A percentile compares a stretch with the other conserved stretches of the same genome.
Evolutionary conservation across 495 filamentous ascomycete genomes (phyloP).

Genomic region (Zalerion maritima): DNA sequence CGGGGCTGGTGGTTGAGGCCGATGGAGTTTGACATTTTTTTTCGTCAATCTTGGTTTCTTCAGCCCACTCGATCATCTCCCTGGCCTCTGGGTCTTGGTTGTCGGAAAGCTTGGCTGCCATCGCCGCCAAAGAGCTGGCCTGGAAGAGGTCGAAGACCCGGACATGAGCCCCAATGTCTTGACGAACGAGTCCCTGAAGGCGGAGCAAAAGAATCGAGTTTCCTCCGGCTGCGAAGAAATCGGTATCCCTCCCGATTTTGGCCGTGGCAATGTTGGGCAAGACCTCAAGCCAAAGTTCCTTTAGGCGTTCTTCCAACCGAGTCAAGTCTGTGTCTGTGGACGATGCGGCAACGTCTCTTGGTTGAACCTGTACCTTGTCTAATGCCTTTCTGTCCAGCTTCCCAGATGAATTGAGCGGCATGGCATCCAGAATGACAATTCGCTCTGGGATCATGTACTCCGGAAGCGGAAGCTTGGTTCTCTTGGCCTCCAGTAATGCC

Average conservation of each 20-base stretch:
- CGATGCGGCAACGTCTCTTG: no score
- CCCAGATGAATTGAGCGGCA: slow-evolving; percentile 8
- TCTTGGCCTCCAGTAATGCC: background rate
- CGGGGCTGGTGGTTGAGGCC: background rate
- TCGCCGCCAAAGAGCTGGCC: slow-evolving; percentile 13
- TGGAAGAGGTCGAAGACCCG: slow-evolving; percentile 14
- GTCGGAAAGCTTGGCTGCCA: slow-evolving; percentile 12
- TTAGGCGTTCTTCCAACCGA: no score
- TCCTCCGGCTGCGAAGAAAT: slow-evolving; percentile 28
- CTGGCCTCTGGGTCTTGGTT: background rate
- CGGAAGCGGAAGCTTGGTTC: slow-evolving; percentile 6
- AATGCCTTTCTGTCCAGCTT: slow-evolving; percentile 12
- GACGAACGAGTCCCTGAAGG: slow-evolving; percentile 11
- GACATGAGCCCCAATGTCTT: slow-evolving; percentile 1
- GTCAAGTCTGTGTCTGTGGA: no score
- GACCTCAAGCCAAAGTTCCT: no score
- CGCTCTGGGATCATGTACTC: slow-evolving; percentile 8
- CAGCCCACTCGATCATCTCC: slow-evolving; percentile 11
- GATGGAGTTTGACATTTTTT: no score
- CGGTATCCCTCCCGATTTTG: no score
- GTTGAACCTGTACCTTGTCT: no score
- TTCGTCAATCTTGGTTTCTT: slow-evolving; percentile 8
- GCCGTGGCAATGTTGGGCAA: no score
- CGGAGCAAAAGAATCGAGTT: slow-evolving; percentile 19
- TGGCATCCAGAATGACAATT: slow-evolving; percentile 2